A percentile compares a stretch with the other conserved stretches of the same genome.
Conservation (phyloP, 352 stramenopile genomes). For the Pilasporangium apinafurcum region DNA sequence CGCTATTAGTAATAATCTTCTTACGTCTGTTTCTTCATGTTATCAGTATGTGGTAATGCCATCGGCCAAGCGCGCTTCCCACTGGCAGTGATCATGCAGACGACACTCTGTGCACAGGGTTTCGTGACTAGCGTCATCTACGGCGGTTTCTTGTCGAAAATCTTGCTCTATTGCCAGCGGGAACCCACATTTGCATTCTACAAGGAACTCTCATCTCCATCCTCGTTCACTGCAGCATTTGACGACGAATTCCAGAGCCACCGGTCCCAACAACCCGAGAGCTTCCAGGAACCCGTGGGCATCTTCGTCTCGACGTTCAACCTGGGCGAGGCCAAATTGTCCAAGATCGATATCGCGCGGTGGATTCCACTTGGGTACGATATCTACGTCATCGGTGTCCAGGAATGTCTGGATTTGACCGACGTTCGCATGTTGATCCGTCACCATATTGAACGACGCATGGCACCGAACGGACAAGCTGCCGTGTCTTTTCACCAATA, state of each 20-base stretch:
- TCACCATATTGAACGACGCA: slow-evolving; percentile 52
- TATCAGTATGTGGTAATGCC: slow-evolving; percentile 34
- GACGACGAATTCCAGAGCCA: no score
- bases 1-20: not conserved
- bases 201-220: slow-evolving; percentile 26
- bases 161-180: slow-evolving; percentile 21
- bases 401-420: slow-evolving; percentile 82
- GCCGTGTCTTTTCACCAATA: slow-evolving; percentile 43
- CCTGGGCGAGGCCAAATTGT: slow-evolving; percentile 67
- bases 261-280: slow-evolving; percentile 12
- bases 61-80: slow-evolving; percentile 36
- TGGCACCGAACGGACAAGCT: slow-evolving; percentile 12
- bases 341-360: slow-evolving; percentile 40
- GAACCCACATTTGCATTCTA: slow-evolving; percentile 11
- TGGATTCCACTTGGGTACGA: slow-evolving; percentile 86
- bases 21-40: slow-evolving; percentile 6
- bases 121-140: slow-evolving; percentile 67
- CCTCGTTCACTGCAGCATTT: no score
- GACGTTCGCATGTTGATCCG: slow-evolving; percentile 54
- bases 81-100: slow-evolving; percentile 59
- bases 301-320: slow-evolving; percentile 86
- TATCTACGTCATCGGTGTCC: slow-evolving; percentile 88
- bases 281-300: slow-evolving; percentile 38
- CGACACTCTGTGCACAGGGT: slow-evolving; percentile 52
- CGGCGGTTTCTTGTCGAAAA: slow-evolving; percentile 32